phyloP scores from a whole-genome alignment of 257 asterid species.

The Lantana camara region DNA sequence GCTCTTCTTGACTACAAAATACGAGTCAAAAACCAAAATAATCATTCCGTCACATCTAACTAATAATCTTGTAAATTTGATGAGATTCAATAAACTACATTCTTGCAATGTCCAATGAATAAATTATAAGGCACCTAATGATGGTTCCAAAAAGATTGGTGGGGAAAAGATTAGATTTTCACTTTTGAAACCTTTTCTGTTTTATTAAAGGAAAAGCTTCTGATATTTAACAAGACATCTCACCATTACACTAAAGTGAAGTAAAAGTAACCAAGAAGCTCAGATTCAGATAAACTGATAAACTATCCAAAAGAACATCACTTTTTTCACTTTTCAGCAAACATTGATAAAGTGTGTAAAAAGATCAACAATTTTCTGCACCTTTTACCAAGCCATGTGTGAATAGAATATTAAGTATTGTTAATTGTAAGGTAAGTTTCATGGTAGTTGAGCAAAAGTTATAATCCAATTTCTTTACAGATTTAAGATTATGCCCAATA shows the following conservation, averaged over 20 bases:
- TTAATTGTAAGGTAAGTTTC: not conserved
- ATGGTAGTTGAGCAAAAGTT: not conserved
- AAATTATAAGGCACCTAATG: not conserved
- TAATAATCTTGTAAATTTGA: not conserved
- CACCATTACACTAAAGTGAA: slow-evolving; percentile 34
- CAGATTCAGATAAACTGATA: not conserved
- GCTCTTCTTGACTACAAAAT: slow-evolving; percentile 70
- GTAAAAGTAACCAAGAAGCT: slow-evolving; percentile 29
- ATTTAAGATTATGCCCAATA: too few species aligned
- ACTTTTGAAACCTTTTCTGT: not conserved
- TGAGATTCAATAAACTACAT: not conserved
- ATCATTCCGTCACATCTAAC: not conserved
- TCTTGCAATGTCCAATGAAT: not conserved
- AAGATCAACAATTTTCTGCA: not conserved
- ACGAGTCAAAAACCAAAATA: not conserved
- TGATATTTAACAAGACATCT: slow-evolving; percentile 36
- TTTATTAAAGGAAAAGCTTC: not conserved
- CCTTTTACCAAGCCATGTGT: not conserved
- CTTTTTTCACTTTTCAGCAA: too few species aligned
- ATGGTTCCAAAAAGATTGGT: not conserved
- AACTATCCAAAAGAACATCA: too few species aligned
- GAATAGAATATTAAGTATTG: not conserved
- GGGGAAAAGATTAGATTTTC: not conserved
- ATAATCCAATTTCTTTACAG: not conserved
- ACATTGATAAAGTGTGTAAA: not conserved